These are phyloP conservation scores for Coffea humblotiana DNA, from an alignment of 305 asterid genomes.

Conservation along the genomic window DNA sequence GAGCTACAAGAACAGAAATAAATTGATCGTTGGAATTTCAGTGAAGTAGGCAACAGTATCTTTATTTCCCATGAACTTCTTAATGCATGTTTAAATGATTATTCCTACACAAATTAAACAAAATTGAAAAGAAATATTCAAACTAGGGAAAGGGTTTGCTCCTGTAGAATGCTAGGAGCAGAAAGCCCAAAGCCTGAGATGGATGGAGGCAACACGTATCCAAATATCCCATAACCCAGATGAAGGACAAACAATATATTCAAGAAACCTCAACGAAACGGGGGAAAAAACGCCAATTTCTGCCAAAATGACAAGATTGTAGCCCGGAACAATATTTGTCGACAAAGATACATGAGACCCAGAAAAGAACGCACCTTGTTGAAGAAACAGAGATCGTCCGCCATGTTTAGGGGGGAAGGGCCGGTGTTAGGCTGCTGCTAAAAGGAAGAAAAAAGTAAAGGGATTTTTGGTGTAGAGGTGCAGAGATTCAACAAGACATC, in stretches of 20 bases:
- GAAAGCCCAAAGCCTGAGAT: constrained; percentile 8
- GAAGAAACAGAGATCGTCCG: constrained; percentile 57
- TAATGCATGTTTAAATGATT: background rate
- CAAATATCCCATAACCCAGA: constrained; percentile 24
- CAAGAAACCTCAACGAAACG: background rate
- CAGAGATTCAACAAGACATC: constrained; percentile 44
- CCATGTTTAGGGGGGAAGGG: constrained; percentile 29
- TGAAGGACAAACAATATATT: constrained; percentile 19
- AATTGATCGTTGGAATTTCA: background rate
- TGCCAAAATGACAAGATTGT: background rate
- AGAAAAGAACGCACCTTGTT: constrained; percentile 42
- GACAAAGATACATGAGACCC: constrained; percentile 4
- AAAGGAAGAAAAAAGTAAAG: constrained; percentile 19
- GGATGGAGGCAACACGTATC: constrained; percentile 11
- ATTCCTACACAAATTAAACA: background rate
- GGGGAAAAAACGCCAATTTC: background rate
- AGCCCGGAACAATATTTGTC: background rate
- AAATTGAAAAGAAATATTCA: background rate
- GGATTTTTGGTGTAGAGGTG: constrained; percentile 14
- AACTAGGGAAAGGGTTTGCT: constrained; percentile 1
- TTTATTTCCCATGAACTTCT: background rate
- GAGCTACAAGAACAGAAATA: background rate
- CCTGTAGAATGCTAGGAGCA: constrained; percentile 4
- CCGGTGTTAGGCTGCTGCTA: constrained; percentile 13
- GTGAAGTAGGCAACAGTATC: background rate